Percentiles rank a stretch among this genome's conserved stretches.
phyloP scores from a whole-genome alignment of 139 green algal genomes.

The Chlorella sp. region DNA sequence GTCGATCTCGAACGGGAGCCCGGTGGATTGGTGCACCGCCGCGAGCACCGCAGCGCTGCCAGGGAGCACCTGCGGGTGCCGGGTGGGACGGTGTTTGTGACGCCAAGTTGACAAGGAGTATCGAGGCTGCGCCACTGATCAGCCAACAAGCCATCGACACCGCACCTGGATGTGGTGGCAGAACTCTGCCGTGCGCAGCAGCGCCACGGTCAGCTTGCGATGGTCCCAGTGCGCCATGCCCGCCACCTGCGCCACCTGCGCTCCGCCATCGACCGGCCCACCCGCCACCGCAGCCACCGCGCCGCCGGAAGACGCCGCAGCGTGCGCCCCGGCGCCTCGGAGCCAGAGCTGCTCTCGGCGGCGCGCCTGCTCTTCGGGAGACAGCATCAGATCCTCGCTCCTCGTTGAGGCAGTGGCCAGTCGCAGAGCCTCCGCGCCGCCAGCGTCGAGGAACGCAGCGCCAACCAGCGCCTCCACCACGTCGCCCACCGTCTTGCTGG shows the following conservation, averaged over 20 bases:
- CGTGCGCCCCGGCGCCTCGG: no score
- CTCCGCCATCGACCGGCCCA: not conserved
- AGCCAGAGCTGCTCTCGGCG: no score
- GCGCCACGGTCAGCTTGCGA: not conserved
- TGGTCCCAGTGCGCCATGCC: not conserved
- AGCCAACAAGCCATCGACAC: no score
- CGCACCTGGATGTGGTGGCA: no score
- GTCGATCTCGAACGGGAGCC: not conserved
- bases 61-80: not conserved
- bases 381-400: no score
- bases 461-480: constrained; percentile 8
- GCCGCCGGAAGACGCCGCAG: no score
- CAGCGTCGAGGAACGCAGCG: not conserved
- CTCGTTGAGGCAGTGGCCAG: not conserved
- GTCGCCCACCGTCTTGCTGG: constrained; percentile 8
- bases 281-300: no score
- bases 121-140: no score
- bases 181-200: not conserved
- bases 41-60: not conserved
- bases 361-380: no score
- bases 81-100: no score
- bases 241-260: not conserved
- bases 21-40: not conserved
- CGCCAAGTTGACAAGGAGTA: no score
- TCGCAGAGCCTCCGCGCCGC: not conserved